These are phyloP conservation scores for Passalora sequoiae DNA, from an alignment of 2,329 filamentous ascomycete species.

Conservation along the genomic window DNA sequence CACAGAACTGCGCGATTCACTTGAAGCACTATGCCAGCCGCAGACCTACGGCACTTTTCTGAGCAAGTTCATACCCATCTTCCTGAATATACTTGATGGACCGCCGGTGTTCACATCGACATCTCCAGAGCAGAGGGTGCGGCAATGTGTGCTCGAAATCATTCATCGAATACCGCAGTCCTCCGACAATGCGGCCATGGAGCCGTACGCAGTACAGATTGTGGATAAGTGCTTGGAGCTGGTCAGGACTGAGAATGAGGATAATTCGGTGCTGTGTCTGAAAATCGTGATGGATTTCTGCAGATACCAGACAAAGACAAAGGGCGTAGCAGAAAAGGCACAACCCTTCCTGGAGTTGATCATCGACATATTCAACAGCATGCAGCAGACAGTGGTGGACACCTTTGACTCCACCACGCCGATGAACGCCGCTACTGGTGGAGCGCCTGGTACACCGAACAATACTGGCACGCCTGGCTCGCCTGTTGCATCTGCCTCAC, in stretches of 20 bases:
- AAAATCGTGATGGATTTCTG: slow-evolving; percentile 97
- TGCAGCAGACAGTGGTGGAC: slow-evolving; percentile 90
- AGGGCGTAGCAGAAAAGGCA: slow-evolving; percentile 68
- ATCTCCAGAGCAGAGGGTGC: slow-evolving; percentile 87
- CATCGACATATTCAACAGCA: slow-evolving; percentile 90
- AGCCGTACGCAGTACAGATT: slow-evolving; percentile 81
- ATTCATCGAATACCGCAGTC: slow-evolving; percentile 79
- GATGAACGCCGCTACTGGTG: slow-evolving; percentile 49
- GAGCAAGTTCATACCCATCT: slow-evolving; percentile 81
- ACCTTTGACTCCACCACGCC: slow-evolving; percentile 72
- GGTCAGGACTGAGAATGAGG: slow-evolving; percentile 89
- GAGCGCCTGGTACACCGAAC: slow-evolving; percentile 60
- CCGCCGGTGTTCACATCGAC: slow-evolving; percentile 87
- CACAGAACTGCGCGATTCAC: slow-evolving; percentile 79
- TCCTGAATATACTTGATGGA: slow-evolving; percentile 77
- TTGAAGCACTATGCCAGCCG: slow-evolving; percentile 80
- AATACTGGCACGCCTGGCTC: slow-evolving; percentile 68
- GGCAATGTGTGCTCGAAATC: slow-evolving; percentile 90
- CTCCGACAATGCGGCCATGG: slow-evolving; percentile 61
- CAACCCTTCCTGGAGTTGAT: slow-evolving; percentile 89
- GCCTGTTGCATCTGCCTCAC: slow-evolving; percentile 69
- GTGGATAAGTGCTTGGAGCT: slow-evolving; percentile 86
- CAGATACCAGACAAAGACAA: slow-evolving; percentile 74
- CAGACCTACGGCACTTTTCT: slow-evolving; percentile 75
- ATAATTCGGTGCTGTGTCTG: slow-evolving; percentile 96